Base-by-base conservation (phyloP, 1,139 yeast genomes). In the Geotrichum candidum region DNA sequence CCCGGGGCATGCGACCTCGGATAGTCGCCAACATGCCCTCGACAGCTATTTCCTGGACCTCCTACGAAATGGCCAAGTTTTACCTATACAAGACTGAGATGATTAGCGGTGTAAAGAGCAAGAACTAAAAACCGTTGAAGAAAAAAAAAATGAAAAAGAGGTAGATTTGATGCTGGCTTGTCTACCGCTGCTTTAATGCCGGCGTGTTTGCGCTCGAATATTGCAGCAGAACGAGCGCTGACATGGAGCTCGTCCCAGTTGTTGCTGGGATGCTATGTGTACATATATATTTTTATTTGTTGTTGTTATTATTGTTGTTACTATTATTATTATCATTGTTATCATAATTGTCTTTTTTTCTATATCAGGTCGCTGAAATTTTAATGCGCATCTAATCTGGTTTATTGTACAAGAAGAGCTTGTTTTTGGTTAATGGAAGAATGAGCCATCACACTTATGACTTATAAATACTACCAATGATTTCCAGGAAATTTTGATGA, bases 31-130 rank as follows among this genome's bases (percentile, higher is more conserved):
- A 92, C 74, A 92, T 94, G 73, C 99, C 99, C 27, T 88, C 96
- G 57, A 92, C 99, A 15, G 99, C 99, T 41, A 92, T 94, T 65
- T 87, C 96, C 66, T 94, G 99, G 99, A 94, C 98, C 1, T 92
- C 97, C 25, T 94, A 95, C 74, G 99, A 94, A 74, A 89, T 92
- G 95, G 98, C 97, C 53, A 94, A 94, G 76, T 50, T 50, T 23
- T 27, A 50, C 13, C 29, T 50, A n/a, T 50, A 18, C 27, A 23
- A 11, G 27, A 23, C 25, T 22, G 29, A 22, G 22, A 10, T 50
- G 53, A 50, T 22, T 50, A n/a, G 9, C 11, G 23, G 53, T 27
- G 27, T 15, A 22, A 50, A 13, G 5, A 50, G 23, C 22, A 23
- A 50, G 29, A 22, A 23, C 13, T 22, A 50, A 22, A 23, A 18